A percentile compares a stretch with the other conserved stretches of the same genome.
Conservation (phyloP, 768 basidiomycete genomes). For the Suillus ampliporus region DNA sequence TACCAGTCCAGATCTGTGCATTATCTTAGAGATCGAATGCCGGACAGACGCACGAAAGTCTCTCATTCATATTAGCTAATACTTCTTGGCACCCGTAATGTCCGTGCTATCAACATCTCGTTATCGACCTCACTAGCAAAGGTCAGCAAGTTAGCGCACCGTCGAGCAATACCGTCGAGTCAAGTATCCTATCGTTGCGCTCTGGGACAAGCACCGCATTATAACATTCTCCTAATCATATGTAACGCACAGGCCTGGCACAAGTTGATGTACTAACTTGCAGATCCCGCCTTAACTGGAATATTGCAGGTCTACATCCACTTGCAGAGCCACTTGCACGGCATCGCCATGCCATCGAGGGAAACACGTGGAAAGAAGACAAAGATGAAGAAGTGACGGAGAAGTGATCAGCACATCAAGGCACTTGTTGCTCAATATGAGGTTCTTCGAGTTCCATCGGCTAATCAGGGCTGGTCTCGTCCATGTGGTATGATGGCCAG, state of each 20-base stretch:
- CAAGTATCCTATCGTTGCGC: background rate
- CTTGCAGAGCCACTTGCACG: background rate
- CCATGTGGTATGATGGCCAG: background rate
- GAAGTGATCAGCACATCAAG: background rate
- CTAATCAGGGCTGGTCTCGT: background rate
- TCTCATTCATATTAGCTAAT: too few species aligned
- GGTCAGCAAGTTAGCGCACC: background rate
- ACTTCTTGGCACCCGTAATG: background rate
- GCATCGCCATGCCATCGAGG: background rate
- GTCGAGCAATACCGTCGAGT: background rate
- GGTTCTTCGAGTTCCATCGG: background rate
- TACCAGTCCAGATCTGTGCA: background rate
- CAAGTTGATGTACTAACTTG: background rate
- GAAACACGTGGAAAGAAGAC: background rate
- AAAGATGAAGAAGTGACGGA: background rate
- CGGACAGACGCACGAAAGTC: background rate
- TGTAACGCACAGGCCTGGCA: too few species aligned
- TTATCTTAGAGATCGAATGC: background rate
- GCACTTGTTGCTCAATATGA: background rate
- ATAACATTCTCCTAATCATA: too few species aligned
- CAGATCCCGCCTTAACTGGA: background rate
- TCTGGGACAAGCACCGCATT: background rate
- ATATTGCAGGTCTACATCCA: background rate
- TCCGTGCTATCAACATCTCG: background rate
- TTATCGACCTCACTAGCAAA: background rate